Evolutionary conservation across 495 filamentous ascomycete species (phyloP).

Genomic region (Apiosordaria backusii): DNA sequence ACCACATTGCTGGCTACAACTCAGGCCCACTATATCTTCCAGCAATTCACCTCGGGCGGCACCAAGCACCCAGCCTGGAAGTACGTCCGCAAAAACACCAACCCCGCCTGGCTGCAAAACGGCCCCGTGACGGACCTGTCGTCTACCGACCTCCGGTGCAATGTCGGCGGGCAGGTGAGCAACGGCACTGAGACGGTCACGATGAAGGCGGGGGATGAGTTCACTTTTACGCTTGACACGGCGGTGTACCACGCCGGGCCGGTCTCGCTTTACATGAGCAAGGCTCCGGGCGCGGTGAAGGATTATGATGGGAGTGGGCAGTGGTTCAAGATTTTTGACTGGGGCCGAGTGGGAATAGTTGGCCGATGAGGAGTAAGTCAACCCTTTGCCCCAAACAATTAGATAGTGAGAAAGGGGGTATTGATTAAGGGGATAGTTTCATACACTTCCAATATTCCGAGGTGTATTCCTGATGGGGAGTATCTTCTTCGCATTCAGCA

Average conservation of each 20-base stretch:
- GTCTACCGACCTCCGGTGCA: conserved; percentile 55
- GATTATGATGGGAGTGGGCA: conserved; percentile 48
- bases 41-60: conserved; percentile 44
- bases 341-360: conserved; percentile 24
- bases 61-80: conserved; percentile 45
- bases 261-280: conserved; percentile 47
- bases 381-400: too few relatives aligned
- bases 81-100: conserved; percentile 53
- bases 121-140: conserved; percentile 54
- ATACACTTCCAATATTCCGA: conserved; percentile 53
- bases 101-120: conserved; percentile 46
- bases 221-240: conserved; percentile 50
- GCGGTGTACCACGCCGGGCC: conserved; percentile 57
- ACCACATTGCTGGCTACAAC: conserved; percentile 27
- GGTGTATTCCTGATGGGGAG: conserved; percentile 51
- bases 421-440: conserved; percentile 29
- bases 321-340: conserved; percentile 53
- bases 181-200: conserved; percentile 45
- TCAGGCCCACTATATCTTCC: conserved; percentile 49
- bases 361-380: conserved; percentile 16
- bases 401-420: not conserved
- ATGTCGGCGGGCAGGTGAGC: conserved; percentile 50
- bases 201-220: conserved; percentile 48
- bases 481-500: conserved; percentile 61
- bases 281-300: conserved; percentile 39